Base-by-base conservation (phyloP, 352 stramenopile species). In the Pythium pyrilobum region DNA sequence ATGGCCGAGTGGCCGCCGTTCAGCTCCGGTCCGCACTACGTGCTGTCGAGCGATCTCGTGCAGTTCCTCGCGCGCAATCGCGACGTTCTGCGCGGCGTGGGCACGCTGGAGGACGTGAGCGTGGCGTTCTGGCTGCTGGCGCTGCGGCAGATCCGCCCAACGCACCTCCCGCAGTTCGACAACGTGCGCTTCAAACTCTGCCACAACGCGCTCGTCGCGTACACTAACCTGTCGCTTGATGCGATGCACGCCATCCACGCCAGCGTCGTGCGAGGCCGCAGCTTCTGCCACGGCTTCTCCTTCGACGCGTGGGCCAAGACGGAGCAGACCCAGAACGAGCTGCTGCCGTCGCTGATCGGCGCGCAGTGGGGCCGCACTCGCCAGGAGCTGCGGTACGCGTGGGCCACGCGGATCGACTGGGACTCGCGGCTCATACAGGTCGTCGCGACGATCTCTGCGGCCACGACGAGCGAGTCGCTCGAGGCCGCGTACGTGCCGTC, bases 21-120 rank as follows among this genome's bases (percentile, higher is more conserved):
- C 27, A 59, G 59, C 20, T 74, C 60, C 24, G 65, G 65, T 4
- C 43, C 64, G 15, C 52, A 67, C 52, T 74, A 71, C 32, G 15
- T 73, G n/a, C 37, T 73, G 13, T 73, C 63, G 11, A 28, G 20
- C 6, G 65, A 72, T 48, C 53, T 55, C 38, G 56, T 65, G 11
- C 39, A 66, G 5, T 76, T 70, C 28, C 53, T 76, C 21, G 58
- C 45, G 7, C 21, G n/a, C 4, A 69, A 76, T 44, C 23, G 33
- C 3, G 6, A 45, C 4, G 7, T 16, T 6, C 20, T 57, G 2
- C 25, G 21, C 6, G 38, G 39, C 4, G 20, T 49, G 4, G 59
- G 45, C 2, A 61, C 50, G 0, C 55, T 87, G 25, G 77, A 88
- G 40, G 76, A 86, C 56, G 72, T 84, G 44, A 77, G 66, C 1